Percentiles rank a stretch among this genome's conserved stretches.
phyloP scores from a whole-genome alignment of 2,329 filamentous ascomycete species.

The Bimuria novae-zelandiae region DNA sequence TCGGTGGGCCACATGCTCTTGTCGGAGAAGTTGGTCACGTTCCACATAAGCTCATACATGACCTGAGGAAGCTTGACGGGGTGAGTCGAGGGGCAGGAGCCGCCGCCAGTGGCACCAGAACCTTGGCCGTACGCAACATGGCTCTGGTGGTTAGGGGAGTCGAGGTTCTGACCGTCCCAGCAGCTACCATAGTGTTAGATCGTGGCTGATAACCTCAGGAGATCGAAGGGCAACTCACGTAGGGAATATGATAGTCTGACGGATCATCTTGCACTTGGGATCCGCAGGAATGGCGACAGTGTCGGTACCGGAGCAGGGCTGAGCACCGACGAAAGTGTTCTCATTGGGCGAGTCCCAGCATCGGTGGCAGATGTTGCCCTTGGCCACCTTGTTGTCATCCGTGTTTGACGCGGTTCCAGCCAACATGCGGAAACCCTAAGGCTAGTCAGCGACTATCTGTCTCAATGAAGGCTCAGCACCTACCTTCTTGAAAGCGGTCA shows the following conservation, averaged over 20 bases:
- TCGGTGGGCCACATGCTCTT: conserved; percentile 39
- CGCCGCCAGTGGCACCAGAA: conserved; percentile 53
- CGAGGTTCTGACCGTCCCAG: conserved; percentile 39
- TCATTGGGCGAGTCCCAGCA: conserved; percentile 52
- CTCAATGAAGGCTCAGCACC: background rate
- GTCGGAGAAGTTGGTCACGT: conserved; percentile 38
- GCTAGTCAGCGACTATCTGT: conserved; percentile 2
- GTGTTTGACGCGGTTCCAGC: conserved; percentile 38
- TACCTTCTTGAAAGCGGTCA: conserved; percentile 41
- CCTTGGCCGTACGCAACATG: conserved; percentile 55
- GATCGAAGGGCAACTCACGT: conserved; percentile 17
- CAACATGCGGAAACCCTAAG: conserved; percentile 41
- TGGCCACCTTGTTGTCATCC: conserved; percentile 34
- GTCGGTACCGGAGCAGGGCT: conserved; percentile 56
- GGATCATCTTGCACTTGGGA: conserved; percentile 57
- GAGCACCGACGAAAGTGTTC: conserved; percentile 54
- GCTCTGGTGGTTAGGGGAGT: conserved; percentile 41
- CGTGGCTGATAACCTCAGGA: background rate
- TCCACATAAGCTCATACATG: conserved; percentile 46
- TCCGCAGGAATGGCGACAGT: conserved; percentile 56
- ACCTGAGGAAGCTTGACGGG: conserved; percentile 41
- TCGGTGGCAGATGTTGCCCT: conserved; percentile 39
- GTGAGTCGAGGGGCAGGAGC: conserved; percentile 51
- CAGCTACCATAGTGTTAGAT: conserved; percentile 16
- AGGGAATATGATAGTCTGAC: conserved; percentile 58